phyloP scores from a whole-genome alignment of 345 rosid genomes.

The Camelina sativa region DNA sequence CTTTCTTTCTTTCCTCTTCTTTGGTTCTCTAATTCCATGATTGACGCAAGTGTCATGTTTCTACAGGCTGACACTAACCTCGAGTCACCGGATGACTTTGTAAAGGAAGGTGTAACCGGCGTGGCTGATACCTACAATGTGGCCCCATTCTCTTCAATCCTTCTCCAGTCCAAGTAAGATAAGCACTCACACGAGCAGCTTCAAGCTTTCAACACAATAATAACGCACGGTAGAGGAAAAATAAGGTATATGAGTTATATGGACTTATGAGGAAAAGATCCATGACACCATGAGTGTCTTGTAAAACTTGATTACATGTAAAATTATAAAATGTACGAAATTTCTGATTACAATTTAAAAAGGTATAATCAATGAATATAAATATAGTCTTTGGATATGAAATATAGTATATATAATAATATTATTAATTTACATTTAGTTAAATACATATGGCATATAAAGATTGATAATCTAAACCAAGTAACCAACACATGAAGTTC shows the following conservation, averaged over 20 bases:
- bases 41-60: neutral
- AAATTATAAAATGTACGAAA: neutral
- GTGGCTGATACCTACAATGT: constrained; percentile 59
- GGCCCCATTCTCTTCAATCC: constrained; percentile 73
- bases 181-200: constrained; percentile 24
- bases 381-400: neutral
- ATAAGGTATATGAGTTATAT: constrained; percentile 6
- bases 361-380: too few species aligned
- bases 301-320: constrained; percentile 2
- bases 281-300: neutral
- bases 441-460: neutral
- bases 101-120: constrained; percentile 66
- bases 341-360: neutral
- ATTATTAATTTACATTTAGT: neutral
- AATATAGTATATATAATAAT: neutral
- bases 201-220: neutral
- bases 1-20: constrained; percentile 11
- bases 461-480: neutral
- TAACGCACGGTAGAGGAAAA: neutral
- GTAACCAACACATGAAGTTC: neutral
- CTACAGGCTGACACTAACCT: constrained; percentile 88
- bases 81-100: constrained; percentile 66
- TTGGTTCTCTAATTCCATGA: constrained; percentile 15
- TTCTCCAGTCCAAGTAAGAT: constrained; percentile 66
- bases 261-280: neutral